These are phyloP conservation scores for Phytomonas sp. DNA, from an alignment of 208 protist species.

Conservation along the genomic window DNA sequence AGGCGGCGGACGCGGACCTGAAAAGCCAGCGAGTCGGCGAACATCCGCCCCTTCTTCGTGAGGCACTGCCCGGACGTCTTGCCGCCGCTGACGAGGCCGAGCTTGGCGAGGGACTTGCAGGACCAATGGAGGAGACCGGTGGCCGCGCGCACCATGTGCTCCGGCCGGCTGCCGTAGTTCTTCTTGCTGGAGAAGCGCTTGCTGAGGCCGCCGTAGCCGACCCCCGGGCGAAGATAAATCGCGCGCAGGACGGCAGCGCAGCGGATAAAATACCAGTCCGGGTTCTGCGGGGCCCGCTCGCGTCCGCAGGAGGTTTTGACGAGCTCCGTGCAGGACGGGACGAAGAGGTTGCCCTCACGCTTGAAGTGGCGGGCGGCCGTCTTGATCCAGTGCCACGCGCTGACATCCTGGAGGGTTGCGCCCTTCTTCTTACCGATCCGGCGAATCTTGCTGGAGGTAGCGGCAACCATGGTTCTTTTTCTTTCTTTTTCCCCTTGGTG, in stretches of 20 bases:
- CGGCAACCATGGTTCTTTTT: slow-evolving; percentile 26
- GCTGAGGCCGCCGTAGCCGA: slow-evolving; percentile 91
- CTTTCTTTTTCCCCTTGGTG: not conserved
- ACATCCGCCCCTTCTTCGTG: slow-evolving; percentile 90
- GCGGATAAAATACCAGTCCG: slow-evolving; percentile 98
- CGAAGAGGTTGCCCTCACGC: slow-evolving; percentile 87
- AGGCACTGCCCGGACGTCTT: slow-evolving; percentile 82
- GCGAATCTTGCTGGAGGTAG: slow-evolving; percentile 64
- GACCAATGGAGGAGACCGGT: slow-evolving; percentile 88
- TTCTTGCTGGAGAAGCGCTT: slow-evolving; percentile 92
- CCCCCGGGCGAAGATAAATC: slow-evolving; percentile 93
- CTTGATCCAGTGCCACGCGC: slow-evolving; percentile 93
- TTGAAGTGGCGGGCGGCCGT: slow-evolving; percentile 94
- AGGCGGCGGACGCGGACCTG: slow-evolving; percentile 77
- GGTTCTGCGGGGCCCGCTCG: slow-evolving; percentile 95
- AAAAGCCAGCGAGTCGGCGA: slow-evolving; percentile 93
- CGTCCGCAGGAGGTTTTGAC: slow-evolving; percentile 94
- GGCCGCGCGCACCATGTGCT: slow-evolving; percentile 82
- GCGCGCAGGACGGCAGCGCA: slow-evolving; percentile 94
- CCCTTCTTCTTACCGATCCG: slow-evolving; percentile 87
- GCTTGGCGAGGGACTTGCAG: slow-evolving; percentile 92
- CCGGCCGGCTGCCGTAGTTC: slow-evolving; percentile 80
- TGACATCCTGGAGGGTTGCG: slow-evolving; percentile 92
- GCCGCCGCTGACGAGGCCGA: slow-evolving; percentile 88
- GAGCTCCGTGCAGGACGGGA: slow-evolving; percentile 95